Evolutionary conservation across 2,329 filamentous ascomycete species (phyloP).

Genomic region (Penicillium sp.): DNA sequence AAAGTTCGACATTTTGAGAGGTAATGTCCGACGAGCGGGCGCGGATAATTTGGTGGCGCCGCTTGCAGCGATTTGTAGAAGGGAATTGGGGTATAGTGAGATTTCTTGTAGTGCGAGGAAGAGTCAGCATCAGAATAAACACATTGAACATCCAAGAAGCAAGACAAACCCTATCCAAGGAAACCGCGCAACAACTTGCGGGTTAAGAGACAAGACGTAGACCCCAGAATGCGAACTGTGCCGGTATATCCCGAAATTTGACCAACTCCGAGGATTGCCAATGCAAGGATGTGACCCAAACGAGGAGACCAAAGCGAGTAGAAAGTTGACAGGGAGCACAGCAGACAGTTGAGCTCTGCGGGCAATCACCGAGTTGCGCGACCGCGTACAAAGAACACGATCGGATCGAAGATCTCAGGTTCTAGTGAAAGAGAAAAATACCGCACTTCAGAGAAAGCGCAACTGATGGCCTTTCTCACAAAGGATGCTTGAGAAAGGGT

Average conservation of each 20-base stretch:
- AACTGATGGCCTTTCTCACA: not conserved
- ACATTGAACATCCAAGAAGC: not conserved
- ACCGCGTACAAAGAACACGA: conserved; percentile 6
- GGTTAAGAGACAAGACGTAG: not conserved
- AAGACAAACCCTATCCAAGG: conserved; percentile 2
- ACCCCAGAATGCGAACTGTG: not conserved
- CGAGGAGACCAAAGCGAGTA: not conserved
- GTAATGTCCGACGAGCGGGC: not conserved
- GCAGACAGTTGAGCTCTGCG: conserved; percentile 11
- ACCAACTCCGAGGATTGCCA: not conserved
- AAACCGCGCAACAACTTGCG: conserved; percentile 4
- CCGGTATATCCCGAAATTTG: not conserved
- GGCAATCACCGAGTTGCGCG: conserved; percentile 15
- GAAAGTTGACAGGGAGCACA: conserved; percentile 1
- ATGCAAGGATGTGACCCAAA: not conserved
- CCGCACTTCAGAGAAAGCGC: not conserved
- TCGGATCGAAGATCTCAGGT: not conserved
- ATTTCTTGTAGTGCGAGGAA: not conserved
- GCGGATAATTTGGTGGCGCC: not conserved
- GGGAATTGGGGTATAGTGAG: not conserved
- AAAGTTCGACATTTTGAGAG: conserved; percentile 45
- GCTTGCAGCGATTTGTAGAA: not conserved
- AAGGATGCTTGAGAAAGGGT: not conserved
- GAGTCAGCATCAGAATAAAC: not conserved
- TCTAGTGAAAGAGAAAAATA: not conserved